Evolutionary conservation across 2,329 filamentous ascomycete genomes (phyloP).

Genomic region (Dactylellina haptotyla): DNA sequence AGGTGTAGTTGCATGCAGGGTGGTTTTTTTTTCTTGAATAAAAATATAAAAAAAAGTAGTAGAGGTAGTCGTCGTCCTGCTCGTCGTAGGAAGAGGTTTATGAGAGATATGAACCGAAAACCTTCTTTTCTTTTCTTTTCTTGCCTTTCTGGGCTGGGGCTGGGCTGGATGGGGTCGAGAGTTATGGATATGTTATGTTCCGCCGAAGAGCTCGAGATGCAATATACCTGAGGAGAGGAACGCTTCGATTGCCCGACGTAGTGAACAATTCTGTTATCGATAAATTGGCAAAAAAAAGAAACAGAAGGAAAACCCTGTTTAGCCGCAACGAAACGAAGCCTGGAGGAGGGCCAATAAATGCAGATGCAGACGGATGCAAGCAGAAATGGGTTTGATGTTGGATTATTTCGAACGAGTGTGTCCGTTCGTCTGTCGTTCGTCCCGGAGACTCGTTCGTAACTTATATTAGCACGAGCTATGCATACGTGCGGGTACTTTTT

Average conservation of each 20-base stretch:
- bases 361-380: not conserved
- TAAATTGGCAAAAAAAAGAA: conserved; percentile 21
- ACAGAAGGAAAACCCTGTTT: conserved; percentile 22
- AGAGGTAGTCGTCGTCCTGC: not conserved
- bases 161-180: conserved; percentile 12
- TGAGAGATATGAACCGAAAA: conserved; percentile 24
- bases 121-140: conserved; percentile 2
- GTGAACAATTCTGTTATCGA: conserved; percentile 3
- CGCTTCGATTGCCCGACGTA: not conserved
- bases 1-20: conserved; percentile 23
- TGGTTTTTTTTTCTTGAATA: not conserved
- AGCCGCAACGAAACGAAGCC: conserved; percentile 35
- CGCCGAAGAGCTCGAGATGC: conserved; percentile 7
- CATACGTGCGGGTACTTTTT: conserved; percentile 36
- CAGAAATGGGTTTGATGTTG: not conserved
- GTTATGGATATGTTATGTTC: not conserved
- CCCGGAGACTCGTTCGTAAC: conserved; percentile 42
- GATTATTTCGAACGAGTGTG: not conserved
- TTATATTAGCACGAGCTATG: conserved; percentile 40
- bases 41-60: conserved; percentile 6
- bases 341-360: conserved; percentile 13
- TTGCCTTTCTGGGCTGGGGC: too few species aligned
- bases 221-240: not conserved
- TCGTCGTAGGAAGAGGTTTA: not conserved
- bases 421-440: conserved; percentile 1